Conservation (phyloP, 176 grass and related monocot species). For the Rhynchospora breviuscula region DNA sequence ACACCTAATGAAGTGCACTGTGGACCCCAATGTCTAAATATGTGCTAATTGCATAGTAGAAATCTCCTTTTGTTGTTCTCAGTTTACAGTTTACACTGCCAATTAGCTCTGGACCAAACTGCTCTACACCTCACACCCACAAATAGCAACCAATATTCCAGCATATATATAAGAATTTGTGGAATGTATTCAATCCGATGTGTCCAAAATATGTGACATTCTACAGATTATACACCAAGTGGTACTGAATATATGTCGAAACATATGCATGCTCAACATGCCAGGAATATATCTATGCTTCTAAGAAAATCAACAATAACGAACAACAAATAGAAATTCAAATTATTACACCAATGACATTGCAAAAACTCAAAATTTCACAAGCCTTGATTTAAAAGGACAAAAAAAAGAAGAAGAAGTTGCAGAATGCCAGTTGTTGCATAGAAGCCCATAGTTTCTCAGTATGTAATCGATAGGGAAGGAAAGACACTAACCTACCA, state of each 20-base stretch:
- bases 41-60: conserved; percentile 1
- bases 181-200: not conserved
- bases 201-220: not conserved
- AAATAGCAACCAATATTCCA: not conserved
- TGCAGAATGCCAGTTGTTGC: not conserved
- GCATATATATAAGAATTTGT: not conserved
- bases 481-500: too few species aligned
- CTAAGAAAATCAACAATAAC: not conserved
- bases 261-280: not conserved
- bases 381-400: not conserved
- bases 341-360: not conserved
- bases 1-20: conserved; percentile 12
- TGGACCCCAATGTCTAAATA: not conserved
- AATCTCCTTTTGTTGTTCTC: conserved; percentile 13
- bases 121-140: not conserved
- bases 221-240: not conserved
- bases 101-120: conserved; percentile 8
- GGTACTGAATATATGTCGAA: not conserved
- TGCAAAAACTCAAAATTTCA: not conserved
- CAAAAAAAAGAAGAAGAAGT: not conserved
- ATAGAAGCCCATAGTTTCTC: not conserved
- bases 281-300: not conserved
- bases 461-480: not conserved
- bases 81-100: conserved; percentile 13
- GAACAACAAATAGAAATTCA: not conserved